Evolutionary conservation across 441 rosid genomes (phyloP).

Genomic region (Dalechampia spathulata): DNA sequence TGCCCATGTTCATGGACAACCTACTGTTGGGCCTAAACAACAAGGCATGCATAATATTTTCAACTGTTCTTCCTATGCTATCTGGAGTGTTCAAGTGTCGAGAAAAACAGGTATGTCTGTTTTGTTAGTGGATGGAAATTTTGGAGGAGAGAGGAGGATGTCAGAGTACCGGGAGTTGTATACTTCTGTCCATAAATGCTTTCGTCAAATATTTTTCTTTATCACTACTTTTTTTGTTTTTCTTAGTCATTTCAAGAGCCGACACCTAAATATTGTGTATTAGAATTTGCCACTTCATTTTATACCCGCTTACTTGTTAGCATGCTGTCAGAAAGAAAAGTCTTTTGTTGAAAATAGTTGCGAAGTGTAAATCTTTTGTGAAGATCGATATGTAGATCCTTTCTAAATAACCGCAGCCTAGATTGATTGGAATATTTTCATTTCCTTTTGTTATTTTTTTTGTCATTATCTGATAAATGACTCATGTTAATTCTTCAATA

Average conservation of each 20-base stretch:
- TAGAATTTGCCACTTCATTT: no score
- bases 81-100: conserved; percentile 87
- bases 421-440: neutral
- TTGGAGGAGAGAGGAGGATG: neutral
- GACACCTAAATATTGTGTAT: neutral
- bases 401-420: neutral
- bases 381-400: conserved; percentile 1
- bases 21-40: conserved; percentile 49
- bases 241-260: neutral
- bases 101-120: conserved; percentile 49
- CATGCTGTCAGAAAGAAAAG: neutral
- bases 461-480: neutral
- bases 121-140: neutral
- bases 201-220: neutral
- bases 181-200: neutral
- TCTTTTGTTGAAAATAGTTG: conserved; percentile 1
- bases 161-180: no score
- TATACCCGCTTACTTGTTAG: no score
- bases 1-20: conserved; percentile 64
- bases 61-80: conserved; percentile 62
- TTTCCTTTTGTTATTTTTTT: neutral
- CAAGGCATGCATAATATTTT: conserved; percentile 56
- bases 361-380: neutral
- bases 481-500: conserved; percentile 19
- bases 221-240: neutral